Conservation (phyloP, 257 asterid species). For the Scutellaria baicalensis region DNA sequence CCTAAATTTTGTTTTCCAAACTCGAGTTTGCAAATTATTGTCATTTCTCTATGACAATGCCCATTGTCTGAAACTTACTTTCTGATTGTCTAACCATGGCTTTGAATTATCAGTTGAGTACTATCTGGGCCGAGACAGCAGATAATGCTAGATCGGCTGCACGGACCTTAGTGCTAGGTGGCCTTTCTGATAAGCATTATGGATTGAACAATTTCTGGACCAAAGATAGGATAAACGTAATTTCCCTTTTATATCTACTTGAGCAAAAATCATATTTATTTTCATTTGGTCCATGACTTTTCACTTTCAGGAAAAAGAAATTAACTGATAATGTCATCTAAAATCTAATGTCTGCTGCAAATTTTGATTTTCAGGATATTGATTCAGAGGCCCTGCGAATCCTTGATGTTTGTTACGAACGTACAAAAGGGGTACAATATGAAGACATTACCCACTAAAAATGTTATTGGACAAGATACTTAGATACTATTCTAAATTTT, state of each 20-base stretch:
- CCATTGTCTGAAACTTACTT: background rate
- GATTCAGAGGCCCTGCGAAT: constrained; percentile 72
- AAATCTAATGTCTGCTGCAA: background rate
- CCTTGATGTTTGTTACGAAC: constrained; percentile 58
- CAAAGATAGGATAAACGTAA: constrained; percentile 59
- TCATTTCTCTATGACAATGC: no score
- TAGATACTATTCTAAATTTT: background rate
- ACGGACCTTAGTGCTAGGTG: constrained; percentile 74
- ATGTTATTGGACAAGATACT: background rate
- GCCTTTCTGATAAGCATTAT: constrained; percentile 68
- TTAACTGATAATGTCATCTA: no score
- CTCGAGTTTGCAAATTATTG: background rate
- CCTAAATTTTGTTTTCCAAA: background rate
- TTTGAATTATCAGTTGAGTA: constrained; percentile 54
- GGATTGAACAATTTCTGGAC: constrained; percentile 91
- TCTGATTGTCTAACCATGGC: background rate
- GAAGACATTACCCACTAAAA: background rate
- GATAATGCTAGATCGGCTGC: constrained; percentile 94
- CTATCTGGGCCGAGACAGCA: constrained; percentile 93
- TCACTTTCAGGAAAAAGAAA: no score
- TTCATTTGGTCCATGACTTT: background rate
- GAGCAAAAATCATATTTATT: background rate
- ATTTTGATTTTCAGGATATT: constrained; percentile 46
- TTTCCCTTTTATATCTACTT: background rate
- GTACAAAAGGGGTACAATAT: constrained; percentile 62